phyloP scores from a whole-genome alignment of 129 eudicot genomes.

The Dittrichia graveolens region DNA sequence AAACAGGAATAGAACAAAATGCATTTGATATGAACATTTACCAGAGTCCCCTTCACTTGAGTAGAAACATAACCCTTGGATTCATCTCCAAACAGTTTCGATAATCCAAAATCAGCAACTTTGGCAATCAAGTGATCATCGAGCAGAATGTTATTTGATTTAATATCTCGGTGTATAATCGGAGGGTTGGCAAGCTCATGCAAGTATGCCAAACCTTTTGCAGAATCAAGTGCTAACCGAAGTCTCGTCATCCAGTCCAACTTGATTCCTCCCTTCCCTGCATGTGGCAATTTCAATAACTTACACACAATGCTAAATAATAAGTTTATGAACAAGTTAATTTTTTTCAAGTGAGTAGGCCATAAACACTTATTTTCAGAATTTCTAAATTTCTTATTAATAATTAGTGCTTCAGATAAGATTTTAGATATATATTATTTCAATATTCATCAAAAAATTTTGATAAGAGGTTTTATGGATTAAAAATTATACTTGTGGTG shows the following conservation, averaged over 20 bases:
- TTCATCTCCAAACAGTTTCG: constrained; percentile 61
- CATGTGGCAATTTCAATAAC: constrained; percentile 6
- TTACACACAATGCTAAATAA: background rate
- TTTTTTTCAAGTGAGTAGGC: too few species aligned
- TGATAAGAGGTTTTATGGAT: constrained; percentile 7
- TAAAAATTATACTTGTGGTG: background rate
- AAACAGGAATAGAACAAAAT: too few species aligned
- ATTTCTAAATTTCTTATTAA: background rate
- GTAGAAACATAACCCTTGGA: constrained; percentile 71
- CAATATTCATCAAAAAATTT: too few species aligned
- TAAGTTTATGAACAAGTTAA: background rate
- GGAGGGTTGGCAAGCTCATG: constrained; percentile 94
- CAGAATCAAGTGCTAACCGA: constrained; percentile 68
- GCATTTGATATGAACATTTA: constrained; percentile 25
- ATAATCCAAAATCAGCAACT: constrained; percentile 91
- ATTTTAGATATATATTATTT: background rate
- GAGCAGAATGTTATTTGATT: constrained; percentile 71
- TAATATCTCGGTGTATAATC: constrained; percentile 85
- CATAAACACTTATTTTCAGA: background rate
- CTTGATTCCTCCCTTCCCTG: constrained; percentile 60
- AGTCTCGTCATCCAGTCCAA: constrained; percentile 70
- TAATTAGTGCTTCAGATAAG: background rate
- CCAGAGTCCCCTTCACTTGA: constrained; percentile 91
- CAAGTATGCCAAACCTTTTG: constrained; percentile 70
- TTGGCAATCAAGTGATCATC: constrained; percentile 68